Evolutionary conservation across 2,329 filamentous ascomycete genomes (phyloP).

Genomic region (Dothidotthia symphoricarpi): DNA sequence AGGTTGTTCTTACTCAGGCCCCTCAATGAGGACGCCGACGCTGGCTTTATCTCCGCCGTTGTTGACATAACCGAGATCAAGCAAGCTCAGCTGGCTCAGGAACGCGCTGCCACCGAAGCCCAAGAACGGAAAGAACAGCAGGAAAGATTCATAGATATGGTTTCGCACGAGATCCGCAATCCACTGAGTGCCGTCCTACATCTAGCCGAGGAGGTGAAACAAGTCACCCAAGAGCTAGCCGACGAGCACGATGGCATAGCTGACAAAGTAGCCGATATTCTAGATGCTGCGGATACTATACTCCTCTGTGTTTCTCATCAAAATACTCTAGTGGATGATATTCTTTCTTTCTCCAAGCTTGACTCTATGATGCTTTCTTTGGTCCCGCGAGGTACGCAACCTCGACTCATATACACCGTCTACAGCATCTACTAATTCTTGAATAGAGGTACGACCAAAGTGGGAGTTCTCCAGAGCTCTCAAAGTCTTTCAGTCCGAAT

Average conservation of each 20-base stretch:
- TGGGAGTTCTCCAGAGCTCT: conserved; percentile 41
- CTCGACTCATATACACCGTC: conserved; percentile 11
- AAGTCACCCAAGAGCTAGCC: conserved; percentile 29
- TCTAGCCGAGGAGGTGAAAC: conserved; percentile 46
- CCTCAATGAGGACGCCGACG: conserved; percentile 43
- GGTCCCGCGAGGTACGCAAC: conserved; percentile 28
- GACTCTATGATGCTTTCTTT: conserved; percentile 48
- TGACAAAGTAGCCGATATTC: conserved; percentile 28
- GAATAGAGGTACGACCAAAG: conserved; percentile 32
- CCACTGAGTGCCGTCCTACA: conserved; percentile 44
- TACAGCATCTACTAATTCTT: conserved; percentile 2
- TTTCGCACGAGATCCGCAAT: conserved; percentile 44
- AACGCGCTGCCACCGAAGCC: conserved; percentile 45
- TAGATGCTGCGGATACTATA: conserved; percentile 43
- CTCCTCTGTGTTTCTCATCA: conserved; percentile 47
- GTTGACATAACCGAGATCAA: conserved; percentile 50
- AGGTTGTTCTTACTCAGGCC: conserved; percentile 46
- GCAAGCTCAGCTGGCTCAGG: conserved; percentile 43
- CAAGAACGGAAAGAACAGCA: conserved; percentile 47
- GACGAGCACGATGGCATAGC: conserved; percentile 14
- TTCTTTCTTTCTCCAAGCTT: conserved; percentile 49
- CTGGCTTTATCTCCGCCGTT: conserved; percentile 49
- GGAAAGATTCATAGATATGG: conserved; percentile 50
- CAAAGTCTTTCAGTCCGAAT: conserved; percentile 44
- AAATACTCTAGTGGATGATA: conserved; percentile 49